Evolutionary conservation across 345 rosid species (phyloP).

Genomic region (Lumnitzera littorea): DNA sequence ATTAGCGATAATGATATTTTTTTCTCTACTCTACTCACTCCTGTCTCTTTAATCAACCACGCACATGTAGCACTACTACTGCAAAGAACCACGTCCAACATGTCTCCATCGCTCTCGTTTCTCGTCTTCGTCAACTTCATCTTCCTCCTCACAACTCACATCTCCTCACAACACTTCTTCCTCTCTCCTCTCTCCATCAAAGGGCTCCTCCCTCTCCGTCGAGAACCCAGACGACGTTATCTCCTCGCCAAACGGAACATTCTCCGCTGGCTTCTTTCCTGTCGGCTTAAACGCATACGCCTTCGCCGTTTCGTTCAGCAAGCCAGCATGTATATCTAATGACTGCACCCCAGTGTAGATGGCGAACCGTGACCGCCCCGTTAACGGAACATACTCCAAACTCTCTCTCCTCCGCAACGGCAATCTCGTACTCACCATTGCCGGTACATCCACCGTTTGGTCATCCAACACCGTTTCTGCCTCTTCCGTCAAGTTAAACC

Average conservation of each 20-base stretch:
- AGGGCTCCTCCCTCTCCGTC: constrained; percentile 18
- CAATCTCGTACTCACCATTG: constrained; percentile 20
- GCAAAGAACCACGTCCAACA: no score
- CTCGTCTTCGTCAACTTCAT: neutral
- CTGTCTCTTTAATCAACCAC: no score
- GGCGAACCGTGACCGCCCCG: constrained; percentile 34
- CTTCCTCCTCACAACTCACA: neutral
- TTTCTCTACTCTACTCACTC: no score
- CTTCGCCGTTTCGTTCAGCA: constrained; percentile 4
- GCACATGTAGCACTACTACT: no score
- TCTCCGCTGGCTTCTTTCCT: constrained; percentile 28
- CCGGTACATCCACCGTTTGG: constrained; percentile 14
- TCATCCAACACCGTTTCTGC: constrained; percentile 4
- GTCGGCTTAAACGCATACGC: constrained; percentile 20
- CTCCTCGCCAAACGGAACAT: constrained; percentile 14
- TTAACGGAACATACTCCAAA: constrained; percentile 33
- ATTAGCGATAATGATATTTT: no score
- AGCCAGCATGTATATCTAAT: neutral
- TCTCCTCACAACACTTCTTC: constrained; percentile 2
- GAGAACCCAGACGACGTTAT: constrained; percentile 14
- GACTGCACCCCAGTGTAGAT: constrained; percentile 26
- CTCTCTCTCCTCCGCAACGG: constrained; percentile 15
- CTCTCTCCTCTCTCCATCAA: constrained; percentile 1
- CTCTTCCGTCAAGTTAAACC: constrained; percentile 1
- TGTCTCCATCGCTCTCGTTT: no score